A percentile compares a stretch with the other conserved stretches of the same genome.
These are phyloP conservation scores for Cucumis hystrix DNA, from an alignment of 306 rosid species.

Conservation along the genomic window DNA sequence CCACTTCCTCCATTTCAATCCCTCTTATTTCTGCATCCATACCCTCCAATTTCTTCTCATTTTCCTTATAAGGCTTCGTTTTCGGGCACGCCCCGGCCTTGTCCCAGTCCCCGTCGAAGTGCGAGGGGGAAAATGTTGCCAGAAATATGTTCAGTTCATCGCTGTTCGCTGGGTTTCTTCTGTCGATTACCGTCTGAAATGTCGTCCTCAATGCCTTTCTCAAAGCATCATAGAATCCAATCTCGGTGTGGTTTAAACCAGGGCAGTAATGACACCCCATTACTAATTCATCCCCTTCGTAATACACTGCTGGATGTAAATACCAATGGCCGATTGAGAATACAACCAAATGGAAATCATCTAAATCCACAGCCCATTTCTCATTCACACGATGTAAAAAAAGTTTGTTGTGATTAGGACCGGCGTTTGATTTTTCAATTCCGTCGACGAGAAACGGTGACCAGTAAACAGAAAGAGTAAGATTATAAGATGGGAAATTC, in stretches of 20 bases:
- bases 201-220: slow-evolving; percentile 59
- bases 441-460: slow-evolving; percentile 86
- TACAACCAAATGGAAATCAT: slow-evolving; percentile 34
- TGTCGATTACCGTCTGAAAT: slow-evolving; percentile 34
- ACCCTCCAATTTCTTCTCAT: slow-evolving; percentile 53
- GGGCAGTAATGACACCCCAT: slow-evolving; percentile 85
- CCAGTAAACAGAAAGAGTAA: slow-evolving; percentile 58
- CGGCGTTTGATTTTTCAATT: slow-evolving; percentile 40
- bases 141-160: slow-evolving; percentile 30
- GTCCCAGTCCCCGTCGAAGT: slow-evolving; percentile 95
- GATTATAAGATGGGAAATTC: slow-evolving; percentile 51
- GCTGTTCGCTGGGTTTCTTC: slow-evolving; percentile 12
- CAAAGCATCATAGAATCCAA: slow-evolving; percentile 68
- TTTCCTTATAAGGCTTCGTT: slow-evolving; percentile 36
- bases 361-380: slow-evolving; percentile 62
- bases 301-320: slow-evolving; percentile 76
- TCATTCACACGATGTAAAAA: slow-evolving; percentile 60
- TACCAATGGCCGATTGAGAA: slow-evolving; percentile 89
- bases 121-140: slow-evolving; percentile 83
- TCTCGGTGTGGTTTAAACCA: slow-evolving; percentile 64
- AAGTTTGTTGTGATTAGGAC: slow-evolving; percentile 35
- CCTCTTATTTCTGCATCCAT: slow-evolving; percentile 74
- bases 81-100: slow-evolving; percentile 73
- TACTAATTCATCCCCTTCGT: slow-evolving; percentile 33
- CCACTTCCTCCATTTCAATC: slow-evolving; percentile 61